Percentiles rank a stretch among this genome's conserved stretches.
Conservation (phyloP, 768 basidiomycete species). For the Sarcodon aspratus region DNA sequence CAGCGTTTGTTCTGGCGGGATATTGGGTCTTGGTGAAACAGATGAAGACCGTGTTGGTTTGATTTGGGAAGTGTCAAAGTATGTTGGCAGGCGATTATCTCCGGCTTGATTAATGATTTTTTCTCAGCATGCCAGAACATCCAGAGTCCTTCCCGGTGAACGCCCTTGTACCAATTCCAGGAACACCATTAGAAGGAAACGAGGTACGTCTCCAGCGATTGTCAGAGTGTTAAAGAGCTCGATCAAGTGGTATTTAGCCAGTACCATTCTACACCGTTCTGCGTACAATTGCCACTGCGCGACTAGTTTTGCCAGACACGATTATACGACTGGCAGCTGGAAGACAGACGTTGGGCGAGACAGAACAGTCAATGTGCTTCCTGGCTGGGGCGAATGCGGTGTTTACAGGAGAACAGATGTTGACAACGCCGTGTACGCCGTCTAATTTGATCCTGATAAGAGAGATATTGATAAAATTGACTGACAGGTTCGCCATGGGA, state of each 20-base stretch:
- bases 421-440: constrained; percentile 87
- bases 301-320: constrained; percentile 82
- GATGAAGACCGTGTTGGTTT: constrained; percentile 86
- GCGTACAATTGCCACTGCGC: constrained; percentile 91
- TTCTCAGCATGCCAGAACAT: constrained; percentile 76
- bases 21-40: constrained; percentile 87
- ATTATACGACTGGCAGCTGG: constrained; percentile 96
- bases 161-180: constrained; percentile 90
- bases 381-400: constrained; percentile 98
- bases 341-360: constrained; percentile 76
- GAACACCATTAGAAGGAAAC: constrained; percentile 87
- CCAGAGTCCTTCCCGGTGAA: constrained; percentile 99
- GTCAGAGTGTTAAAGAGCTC: not conserved
- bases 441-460: constrained; percentile 1
- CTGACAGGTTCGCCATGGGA: constrained; percentile 83
- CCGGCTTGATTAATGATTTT: constrained; percentile 4
- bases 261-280: constrained; percentile 76
- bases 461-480: constrained; percentile 2
- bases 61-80: constrained; percentile 91
- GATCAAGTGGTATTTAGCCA: constrained; percentile 32
- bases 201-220: constrained; percentile 38
- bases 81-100: constrained; percentile 17
- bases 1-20: constrained; percentile 95
- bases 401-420: constrained; percentile 97
- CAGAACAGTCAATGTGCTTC: constrained; percentile 96